Percentiles rank a stretch among this genome's conserved stretches.
phyloP scores from a whole-genome alignment of 208 protist species.

The Porcisia deanei region DNA sequence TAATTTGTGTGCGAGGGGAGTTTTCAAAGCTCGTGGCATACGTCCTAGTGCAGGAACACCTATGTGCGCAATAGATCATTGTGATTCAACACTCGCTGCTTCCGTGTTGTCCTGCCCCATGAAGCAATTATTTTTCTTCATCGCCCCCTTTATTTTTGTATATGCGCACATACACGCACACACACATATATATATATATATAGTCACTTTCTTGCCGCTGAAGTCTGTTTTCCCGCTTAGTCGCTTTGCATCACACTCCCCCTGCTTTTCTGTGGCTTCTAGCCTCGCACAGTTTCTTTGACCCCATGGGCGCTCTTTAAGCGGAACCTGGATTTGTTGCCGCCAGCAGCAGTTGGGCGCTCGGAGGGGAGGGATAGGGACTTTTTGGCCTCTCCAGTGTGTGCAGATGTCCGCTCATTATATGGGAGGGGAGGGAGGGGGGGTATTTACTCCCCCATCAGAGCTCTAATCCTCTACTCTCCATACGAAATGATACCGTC shows the following conservation, averaged over 20 bases:
- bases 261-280: neutral
- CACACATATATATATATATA: no score
- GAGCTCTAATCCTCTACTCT: neutral
- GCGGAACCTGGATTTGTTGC: no score
- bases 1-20: neutral
- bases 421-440: no score
- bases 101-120: neutral
- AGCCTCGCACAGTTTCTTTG: neutral
- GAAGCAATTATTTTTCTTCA: neutral
- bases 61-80: neutral
- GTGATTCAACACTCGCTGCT: neutral
- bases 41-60: neutral
- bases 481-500: neutral
- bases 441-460: no score
- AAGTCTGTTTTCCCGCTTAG: neutral
- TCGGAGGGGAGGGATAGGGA: no score
- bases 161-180: neutral
- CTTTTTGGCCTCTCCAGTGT: no score
- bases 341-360: no score
- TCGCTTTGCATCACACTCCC: neutral
- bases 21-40: no score
- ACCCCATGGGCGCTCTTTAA: no score
- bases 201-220: neutral
- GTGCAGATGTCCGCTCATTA: no score
- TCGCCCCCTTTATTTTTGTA: neutral